Base-by-base conservation (phyloP, 129 eudicot species). In the Calendula officinalis region DNA sequence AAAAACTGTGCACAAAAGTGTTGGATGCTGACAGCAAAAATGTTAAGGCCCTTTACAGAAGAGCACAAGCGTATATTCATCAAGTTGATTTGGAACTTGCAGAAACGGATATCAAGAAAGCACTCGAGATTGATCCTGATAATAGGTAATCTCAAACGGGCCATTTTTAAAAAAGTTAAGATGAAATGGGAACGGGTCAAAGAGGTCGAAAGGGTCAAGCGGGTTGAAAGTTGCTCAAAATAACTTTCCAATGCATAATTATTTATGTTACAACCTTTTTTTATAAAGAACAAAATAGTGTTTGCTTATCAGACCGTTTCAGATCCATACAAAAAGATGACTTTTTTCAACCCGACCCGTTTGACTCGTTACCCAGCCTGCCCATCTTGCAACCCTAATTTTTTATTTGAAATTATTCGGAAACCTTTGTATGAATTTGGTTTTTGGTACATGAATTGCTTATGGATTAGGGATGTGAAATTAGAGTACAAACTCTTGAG, bases 1-100 rank as follows among this genome's bases (percentile, higher is more conserved):
- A 81, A 49, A 84, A 55, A 54, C 73, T 82, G 1, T 88, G 96
- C 64, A 65, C 92, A 12, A 85, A 88, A 83, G 96, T 88, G 4
- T 72, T 89, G 39, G 87, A 89, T 41, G 69, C 76, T 15, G 87
- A 88, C 67, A 64, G 78, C 36, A 57, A 13, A 57, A 88, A 80
- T 8, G 75, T 82, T 11, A 88, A 88, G 71, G 96, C 94, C 5
- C 75, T 88, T 13, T 84, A 74, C 50, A 84, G 96, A 70, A 67
- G 94, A 51, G 71, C 92, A 6, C 81, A 88, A 67, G 96, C 96
- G 0, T 84, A 82, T 39, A 47, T 85, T 33, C 70, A 69, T 35
- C 82, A 56, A 10, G 82, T 79, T 0, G 89, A 88, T 60, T 52
- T 82, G 33, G 96, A 88, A 61, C 78, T 77, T 62, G 96, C 92